Evolutionary conservation across 345 rosid species (phyloP), one percentile per base, ranked within the genome.

Genomic region (Raphanus sativus): DNA sequence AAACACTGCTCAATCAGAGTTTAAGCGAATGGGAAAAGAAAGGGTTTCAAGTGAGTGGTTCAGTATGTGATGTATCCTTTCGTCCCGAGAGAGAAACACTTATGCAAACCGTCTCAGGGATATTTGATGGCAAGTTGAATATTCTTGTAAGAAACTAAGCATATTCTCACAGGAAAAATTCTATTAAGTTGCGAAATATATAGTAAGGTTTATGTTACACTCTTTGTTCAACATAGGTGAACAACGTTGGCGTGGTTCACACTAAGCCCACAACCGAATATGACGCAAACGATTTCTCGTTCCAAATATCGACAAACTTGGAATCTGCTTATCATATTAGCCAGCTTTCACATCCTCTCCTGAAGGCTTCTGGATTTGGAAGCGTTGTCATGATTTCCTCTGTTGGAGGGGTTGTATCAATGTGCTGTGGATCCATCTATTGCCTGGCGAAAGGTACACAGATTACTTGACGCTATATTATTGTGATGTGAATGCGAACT

Each of bases 331-430:
- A 62, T 34, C 86, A 87, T 83, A 70, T 87, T 8, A 80, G 77
- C 77, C 87, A 87, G 73, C 77, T 88, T 60, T 79, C 90, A 45
- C 79, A 87, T 74, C 89, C 90, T 1, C 32, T 81, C 3, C 29
- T 85, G 42, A 88, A 86, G 75, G 84, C 84, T 48, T 83, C 90
- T 4, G 89, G 84, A 67, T 60, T 65, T 78, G 89, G 84, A 40
- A 85, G 73, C 42, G 75, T 85, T 40, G 84, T 88, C 13, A 84
- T 86, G 8, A 78, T 87, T 2, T 86, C 89, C 21, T 86, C 87
- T 25, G 65, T 75, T 8, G 77, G 71, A 42, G 87, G 83, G 33
- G 12, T 67, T 1, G 25, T 81, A 5, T 75, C 85, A 29, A 6
- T 78, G 1, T 71, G 69, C 0, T n/a, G 45, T 38, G 36, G 75